A percentile compares a stretch with the other conserved stretches of the same genome.
Evolutionary conservation across 2,329 filamentous ascomycete genomes (phyloP).

Genomic region (Neocatenulostroma microsporum): DNA sequence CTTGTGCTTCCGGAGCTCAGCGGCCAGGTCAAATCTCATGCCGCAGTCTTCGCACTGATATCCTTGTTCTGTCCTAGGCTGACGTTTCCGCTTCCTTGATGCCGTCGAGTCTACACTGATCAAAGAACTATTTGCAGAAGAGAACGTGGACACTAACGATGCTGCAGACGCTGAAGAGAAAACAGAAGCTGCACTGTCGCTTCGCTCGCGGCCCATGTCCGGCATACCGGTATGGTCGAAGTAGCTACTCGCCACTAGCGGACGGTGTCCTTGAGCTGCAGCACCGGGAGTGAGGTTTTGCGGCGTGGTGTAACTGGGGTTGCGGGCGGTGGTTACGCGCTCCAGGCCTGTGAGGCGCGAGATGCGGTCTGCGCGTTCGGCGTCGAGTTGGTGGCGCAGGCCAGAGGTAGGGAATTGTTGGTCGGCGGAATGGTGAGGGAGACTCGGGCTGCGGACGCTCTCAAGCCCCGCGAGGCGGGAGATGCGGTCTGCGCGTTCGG

Average conservation of each 20-base stretch:
- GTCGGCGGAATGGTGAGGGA: conserved; percentile 36
- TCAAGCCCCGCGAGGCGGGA: conserved; percentile 86
- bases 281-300: conserved; percentile 41
- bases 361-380: conserved; percentile 89
- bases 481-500: conserved; percentile 89
- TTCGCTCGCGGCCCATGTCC: conserved; percentile 62
- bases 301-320: no score
- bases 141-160: no score
- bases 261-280: conserved; percentile 34
- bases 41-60: no score
- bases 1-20: no score
- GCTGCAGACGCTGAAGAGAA: no score
- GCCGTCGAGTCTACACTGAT: no score
- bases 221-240: conserved; percentile 68
- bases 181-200: no score
- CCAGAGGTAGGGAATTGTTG: conserved; percentile 51
- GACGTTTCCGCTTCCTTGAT: no score
- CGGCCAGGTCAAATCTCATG: no score
- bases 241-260: conserved; percentile 51
- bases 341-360: conserved; percentile 86
- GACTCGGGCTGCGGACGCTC: conserved; percentile 59
- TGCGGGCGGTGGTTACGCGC: conserved; percentile 66
- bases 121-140: no score
- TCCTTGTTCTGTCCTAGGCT: no score
- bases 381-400: conserved; percentile 58